Conservation (phyloP, 2,329 filamentous ascomycete species). For the Aspergillus costaricaensis region DNA sequence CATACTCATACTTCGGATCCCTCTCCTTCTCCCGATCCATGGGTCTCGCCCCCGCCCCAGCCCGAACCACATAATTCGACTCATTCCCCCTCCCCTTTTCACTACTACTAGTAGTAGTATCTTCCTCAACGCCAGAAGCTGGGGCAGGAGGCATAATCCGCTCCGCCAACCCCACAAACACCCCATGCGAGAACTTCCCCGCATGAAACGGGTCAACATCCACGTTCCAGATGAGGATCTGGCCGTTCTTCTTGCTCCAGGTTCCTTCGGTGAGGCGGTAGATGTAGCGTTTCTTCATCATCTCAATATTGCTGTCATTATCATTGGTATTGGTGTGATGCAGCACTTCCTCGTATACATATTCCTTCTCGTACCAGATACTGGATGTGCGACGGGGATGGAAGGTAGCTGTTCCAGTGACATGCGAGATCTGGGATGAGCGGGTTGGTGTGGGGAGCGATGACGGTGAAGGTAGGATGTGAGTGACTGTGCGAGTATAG, state of each 20-base stretch:
- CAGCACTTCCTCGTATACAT: slow-evolving; percentile 31
- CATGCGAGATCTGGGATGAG: background rate
- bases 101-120: too few species aligned
- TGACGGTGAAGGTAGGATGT: background rate
- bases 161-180: slow-evolving; percentile 10
- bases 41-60: background rate
- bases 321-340: background rate
- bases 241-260: background rate
- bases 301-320: background rate
- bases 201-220: background rate
- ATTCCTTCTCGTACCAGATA: slow-evolving; percentile 37
- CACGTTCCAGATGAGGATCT: slow-evolving; percentile 21
- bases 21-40: background rate
- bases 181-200: slow-evolving; percentile 7
- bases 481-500: slow-evolving; percentile 50
- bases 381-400: slow-evolving; percentile 61
- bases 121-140: too few species aligned
- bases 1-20: slow-evolving; percentile 18
- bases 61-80: slow-evolving; percentile 19
- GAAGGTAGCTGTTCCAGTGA: slow-evolving; percentile 66
- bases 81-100: background rate
- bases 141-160: too few species aligned
- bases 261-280: slow-evolving; percentile 20
- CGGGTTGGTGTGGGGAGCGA: background rate
- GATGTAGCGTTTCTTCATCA: slow-evolving; percentile 1